Conservation (phyloP, 805 yeast species). For the Metschnikowia corniflorae region DNA sequence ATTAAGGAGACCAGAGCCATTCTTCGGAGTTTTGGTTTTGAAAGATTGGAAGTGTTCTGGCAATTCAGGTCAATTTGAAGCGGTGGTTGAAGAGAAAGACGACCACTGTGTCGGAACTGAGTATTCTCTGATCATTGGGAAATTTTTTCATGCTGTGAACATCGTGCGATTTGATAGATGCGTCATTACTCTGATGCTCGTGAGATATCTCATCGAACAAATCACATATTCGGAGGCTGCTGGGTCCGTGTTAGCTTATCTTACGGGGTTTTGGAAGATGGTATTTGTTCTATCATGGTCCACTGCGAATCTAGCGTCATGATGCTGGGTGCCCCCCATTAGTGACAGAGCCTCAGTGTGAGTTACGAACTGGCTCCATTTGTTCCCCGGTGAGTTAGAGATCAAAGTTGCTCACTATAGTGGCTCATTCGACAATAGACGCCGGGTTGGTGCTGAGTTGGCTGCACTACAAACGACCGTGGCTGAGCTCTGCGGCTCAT, state of each 20-base stretch:
- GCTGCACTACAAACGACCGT: background rate
- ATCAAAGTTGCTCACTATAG: background rate
- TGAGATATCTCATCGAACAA: background rate
- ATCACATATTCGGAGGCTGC: background rate
- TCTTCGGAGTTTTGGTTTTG: background rate
- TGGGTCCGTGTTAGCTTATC: background rate
- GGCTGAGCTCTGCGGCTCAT: constrained; percentile 1
- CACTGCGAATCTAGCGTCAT: background rate
- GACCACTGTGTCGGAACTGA: background rate
- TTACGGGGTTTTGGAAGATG: background rate
- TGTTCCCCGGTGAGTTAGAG: background rate
- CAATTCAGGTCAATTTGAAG: background rate
- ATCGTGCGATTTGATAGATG: too few relatives aligned
- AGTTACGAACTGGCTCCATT: background rate
- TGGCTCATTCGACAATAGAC: background rate
- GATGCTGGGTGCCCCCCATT: background rate
- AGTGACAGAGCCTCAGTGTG: background rate
- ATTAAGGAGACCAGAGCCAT: background rate
- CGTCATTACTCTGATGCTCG: too few relatives aligned
- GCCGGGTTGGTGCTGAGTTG: too few relatives aligned
- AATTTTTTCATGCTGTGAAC: background rate
- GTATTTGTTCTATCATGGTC: background rate
- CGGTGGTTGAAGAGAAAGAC: background rate
- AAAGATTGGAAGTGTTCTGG: background rate
- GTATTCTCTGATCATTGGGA: background rate